Percentiles rank a stretch among this genome's conserved stretches.
phyloP scores from a whole-genome alignment of 1,284 basidiomycete species.

The Tremellales sp. region DNA sequence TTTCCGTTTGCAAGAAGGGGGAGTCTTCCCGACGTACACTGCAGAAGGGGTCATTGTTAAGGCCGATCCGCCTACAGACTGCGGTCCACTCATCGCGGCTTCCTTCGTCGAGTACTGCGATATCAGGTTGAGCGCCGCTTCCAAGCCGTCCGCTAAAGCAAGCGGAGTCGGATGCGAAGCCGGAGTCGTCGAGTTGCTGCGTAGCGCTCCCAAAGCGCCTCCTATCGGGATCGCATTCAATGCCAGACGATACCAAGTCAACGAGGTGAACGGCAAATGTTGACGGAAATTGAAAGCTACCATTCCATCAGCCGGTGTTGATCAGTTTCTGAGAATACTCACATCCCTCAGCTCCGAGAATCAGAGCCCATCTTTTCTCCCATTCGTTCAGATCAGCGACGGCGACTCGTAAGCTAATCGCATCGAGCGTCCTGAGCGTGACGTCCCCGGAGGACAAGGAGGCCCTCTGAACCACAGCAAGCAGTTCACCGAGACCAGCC shows the following conservation, averaged over 20 bases:
- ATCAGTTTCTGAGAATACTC: no score
- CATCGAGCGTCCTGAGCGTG: background rate
- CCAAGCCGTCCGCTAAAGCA: background rate
- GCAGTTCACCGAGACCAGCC: slow-evolving; percentile 1
- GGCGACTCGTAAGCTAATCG: background rate
- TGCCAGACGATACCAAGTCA: slow-evolving; percentile 2
- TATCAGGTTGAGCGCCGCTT: background rate
- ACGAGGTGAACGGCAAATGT: slow-evolving; percentile 1
- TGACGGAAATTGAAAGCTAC: background rate
- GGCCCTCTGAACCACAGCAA: background rate
- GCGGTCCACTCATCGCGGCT: background rate
- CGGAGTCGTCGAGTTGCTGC: no score
- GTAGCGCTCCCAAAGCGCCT: background rate
- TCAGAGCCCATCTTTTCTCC: background rate
- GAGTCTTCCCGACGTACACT: background rate
- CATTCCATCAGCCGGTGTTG: no score
- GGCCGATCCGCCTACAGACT: background rate
- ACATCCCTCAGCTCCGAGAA: no score
- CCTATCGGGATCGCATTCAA: slow-evolving; percentile 3
- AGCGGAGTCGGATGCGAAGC: no score
- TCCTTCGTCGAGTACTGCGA: slow-evolving; percentile 2
- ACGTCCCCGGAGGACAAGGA: slow-evolving; percentile 2
- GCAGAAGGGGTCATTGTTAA: background rate
- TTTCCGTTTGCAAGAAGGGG: no score
- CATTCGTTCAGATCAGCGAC: background rate